Evolutionary conservation across 2,329 filamentous ascomycete genomes (phyloP), one percentile per base, ranked within the genome.

Genomic region (Aspergillus oerlinghausenensis): DNA sequence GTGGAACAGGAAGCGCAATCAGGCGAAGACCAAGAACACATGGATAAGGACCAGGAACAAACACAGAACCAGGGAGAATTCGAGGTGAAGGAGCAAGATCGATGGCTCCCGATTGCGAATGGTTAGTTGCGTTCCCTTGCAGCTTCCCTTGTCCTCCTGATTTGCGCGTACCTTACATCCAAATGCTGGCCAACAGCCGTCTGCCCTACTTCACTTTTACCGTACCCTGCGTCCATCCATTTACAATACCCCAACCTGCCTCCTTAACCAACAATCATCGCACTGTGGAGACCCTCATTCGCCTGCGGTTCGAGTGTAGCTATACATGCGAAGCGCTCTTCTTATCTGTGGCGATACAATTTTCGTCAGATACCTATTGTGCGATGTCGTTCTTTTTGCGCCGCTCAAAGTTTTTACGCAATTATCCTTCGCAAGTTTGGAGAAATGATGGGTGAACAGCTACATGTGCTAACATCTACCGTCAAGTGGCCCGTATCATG

Each of bases 41-140:
- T 96, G 90, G 92, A 95, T 72, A 81, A 80, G 68, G 77, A 78
- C 57, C 73, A 76, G 81, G 89, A 92, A 76, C 88, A 91, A 81
- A 82, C 83, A 75, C 83, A 83, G 77, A 88, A 84, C 75, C 83
- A 88, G 78, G 86, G 91, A 78, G 93, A 97, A 81, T 96, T 97
- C 76, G 93, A 97, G 80, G 93, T 97, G 78, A 97, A 97, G 84
- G 94, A 99, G 80, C 94, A 99, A 80, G 94, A 99, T 80, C 84
- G 94, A 83, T 99, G 94, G 94, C 85, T 99, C 76, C 94, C 94
- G 75, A 99, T 99, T 85, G 94, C 94, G 80, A 99, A 99, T 92
- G 94, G 94, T 99, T 85, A 85, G 94, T 94, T 78, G 61, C 67
- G 65, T 69, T 65, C 68, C 66, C 70, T 69, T 74, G 69, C 72